Evolutionary conservation across 2,329 filamentous ascomycete genomes (phyloP).

Genomic region (Cladosporium austrohemisphaericum): DNA sequence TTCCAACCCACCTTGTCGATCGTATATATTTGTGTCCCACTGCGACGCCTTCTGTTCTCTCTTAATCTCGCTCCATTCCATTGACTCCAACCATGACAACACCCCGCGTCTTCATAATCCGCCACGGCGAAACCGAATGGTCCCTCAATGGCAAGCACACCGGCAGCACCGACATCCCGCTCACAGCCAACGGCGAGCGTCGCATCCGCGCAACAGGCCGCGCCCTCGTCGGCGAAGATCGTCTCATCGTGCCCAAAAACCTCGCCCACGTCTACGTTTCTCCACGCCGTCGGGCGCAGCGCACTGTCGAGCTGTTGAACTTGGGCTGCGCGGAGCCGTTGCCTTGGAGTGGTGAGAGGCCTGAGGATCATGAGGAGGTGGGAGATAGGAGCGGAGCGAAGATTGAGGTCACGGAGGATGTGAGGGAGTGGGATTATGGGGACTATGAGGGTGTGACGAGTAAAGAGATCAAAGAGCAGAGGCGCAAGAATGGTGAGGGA

Average conservation of each 20-base stretch:
- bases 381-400: constrained; percentile 35
- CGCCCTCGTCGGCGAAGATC: constrained; percentile 77
- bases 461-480: constrained; percentile 47
- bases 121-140: constrained; percentile 97
- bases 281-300: constrained; percentile 76
- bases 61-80: no score
- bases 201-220: constrained; percentile 63
- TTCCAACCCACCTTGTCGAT: no score
- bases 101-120: constrained; percentile 53
- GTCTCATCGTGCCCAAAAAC: constrained; percentile 78
- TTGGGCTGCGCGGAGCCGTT: constrained; percentile 62
- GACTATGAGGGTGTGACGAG: constrained; percentile 57
- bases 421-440: constrained; percentile 62
- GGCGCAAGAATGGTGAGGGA: constrained; percentile 47
- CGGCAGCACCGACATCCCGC: constrained; percentile 74
- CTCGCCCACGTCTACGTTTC: constrained; percentile 90
- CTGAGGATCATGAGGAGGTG: constrained; percentile 24
- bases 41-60: no score
- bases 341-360: constrained; percentile 57
- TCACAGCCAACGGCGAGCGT: constrained; percentile 70
- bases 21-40: no score
- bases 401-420: constrained; percentile 48
- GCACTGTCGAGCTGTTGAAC: constrained; percentile 83
- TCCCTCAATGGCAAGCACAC: constrained; percentile 80
- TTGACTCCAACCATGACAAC: no score